These are phyloP conservation scores for Mucor lusitanicus DNA, from an alignment of 371 early-diverging fungal species.

Conservation along the genomic window DNA sequence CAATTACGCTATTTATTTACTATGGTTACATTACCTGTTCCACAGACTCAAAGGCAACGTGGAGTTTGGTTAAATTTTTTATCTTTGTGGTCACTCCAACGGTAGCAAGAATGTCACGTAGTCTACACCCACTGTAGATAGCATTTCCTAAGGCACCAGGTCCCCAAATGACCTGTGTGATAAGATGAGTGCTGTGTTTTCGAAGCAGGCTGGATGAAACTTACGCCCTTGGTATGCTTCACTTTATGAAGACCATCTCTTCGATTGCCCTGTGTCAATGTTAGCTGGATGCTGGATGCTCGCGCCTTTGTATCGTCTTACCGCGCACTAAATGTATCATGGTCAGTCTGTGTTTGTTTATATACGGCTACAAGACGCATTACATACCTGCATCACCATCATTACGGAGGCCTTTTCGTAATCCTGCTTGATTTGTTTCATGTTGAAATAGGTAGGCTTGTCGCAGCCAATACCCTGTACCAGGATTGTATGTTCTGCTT, in stretches of 20 bases:
- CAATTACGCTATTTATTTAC: background rate
- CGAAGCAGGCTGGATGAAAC: background rate
- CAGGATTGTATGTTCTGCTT: slow-evolving; percentile 38
- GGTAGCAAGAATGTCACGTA: slow-evolving; percentile 70
- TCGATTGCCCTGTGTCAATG: slow-evolving; percentile 65
- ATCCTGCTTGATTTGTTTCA: slow-evolving; percentile 51
- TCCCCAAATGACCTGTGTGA: slow-evolving; percentile 68
- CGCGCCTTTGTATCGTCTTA: background rate
- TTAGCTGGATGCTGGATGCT: background rate
- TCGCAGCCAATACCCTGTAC: slow-evolving; percentile 35
- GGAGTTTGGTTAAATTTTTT: slow-evolving; percentile 43
- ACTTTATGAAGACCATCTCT: slow-evolving; percentile 79
- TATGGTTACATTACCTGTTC: slow-evolving; percentile 54
- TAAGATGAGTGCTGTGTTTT: background rate
- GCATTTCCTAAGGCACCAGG: slow-evolving; percentile 82
- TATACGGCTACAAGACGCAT: background rate
- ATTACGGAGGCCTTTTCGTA: slow-evolving; percentile 35
- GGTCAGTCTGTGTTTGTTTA: background rate
- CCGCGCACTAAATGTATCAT: slow-evolving; percentile 23
- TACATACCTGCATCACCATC: slow-evolving; percentile 51
- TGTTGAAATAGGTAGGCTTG: slow-evolving; percentile 13
- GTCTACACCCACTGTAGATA: slow-evolving; percentile 74
- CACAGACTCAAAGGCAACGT: slow-evolving; percentile 76
- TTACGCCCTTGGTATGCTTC: slow-evolving; percentile 74
- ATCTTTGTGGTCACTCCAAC: slow-evolving; percentile 48